phyloP scores from a whole-genome alignment of 768 basidiomycete genomes.

The Cystoderma amianthinum region DNA sequence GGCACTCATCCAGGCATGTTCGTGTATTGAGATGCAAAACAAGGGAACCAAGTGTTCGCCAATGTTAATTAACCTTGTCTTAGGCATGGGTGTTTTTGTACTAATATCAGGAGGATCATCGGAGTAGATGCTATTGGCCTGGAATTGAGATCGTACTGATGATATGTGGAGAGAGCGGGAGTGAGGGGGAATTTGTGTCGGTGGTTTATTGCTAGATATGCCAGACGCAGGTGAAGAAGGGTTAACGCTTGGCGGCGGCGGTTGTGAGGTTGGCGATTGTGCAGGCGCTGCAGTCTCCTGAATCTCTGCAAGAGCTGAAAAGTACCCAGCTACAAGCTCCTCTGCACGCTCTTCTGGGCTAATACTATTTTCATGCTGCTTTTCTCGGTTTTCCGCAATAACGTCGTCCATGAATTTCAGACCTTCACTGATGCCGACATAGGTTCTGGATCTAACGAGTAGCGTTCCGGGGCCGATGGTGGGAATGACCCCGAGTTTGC shows the following conservation, averaged over 20 bases:
- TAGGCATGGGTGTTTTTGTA: neutral
- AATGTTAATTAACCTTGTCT: constrained; percentile 17
- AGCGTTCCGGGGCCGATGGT: constrained; percentile 89
- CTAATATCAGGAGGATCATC: neutral
- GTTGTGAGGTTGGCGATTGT: constrained; percentile 12
- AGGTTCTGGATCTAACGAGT: constrained; percentile 57
- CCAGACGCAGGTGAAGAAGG: constrained; percentile 40
- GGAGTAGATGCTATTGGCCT: neutral
- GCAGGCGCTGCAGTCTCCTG: constrained; percentile 3
- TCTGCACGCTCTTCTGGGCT: neutral
- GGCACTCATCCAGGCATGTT: constrained; percentile 81
- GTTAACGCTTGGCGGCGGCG: constrained; percentile 19
- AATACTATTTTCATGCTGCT: neutral
- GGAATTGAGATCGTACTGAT: constrained; percentile 6
- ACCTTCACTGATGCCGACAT: constrained; percentile 9
- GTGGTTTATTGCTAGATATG: constrained; percentile 16
- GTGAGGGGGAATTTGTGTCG: constrained; percentile 20
- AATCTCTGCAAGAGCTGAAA: neutral
- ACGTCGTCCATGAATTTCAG: neutral
- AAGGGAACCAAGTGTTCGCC: constrained; percentile 65
- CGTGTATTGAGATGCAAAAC: constrained; percentile 73
- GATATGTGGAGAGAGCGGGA: constrained; percentile 16
- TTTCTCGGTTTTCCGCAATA: neutral
- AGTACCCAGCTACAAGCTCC: neutral
- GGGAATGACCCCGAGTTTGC: constrained; percentile 64